Evolutionary conservation across 2,329 filamentous ascomycete genomes (phyloP).

Genomic region (Aspergillus sp.): DNA sequence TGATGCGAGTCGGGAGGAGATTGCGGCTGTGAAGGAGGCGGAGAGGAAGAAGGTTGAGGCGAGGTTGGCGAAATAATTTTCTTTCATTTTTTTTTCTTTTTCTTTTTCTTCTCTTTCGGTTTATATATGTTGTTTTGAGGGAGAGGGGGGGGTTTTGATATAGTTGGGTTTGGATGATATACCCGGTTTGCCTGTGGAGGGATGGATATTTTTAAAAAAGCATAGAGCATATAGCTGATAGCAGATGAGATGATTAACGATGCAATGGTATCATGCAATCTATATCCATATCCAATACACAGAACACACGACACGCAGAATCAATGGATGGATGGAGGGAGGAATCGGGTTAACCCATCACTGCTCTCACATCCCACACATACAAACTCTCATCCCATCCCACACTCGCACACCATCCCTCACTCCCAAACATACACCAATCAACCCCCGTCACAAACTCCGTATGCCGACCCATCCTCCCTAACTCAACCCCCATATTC

Average conservation of each 20-base stretch:
- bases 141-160: background rate
- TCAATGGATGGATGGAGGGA: conserved; percentile 1
- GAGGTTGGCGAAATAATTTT: conserved; percentile 52
- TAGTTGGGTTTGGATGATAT: background rate
- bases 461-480: conserved; percentile 87
- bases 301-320: background rate
- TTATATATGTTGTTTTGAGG: background rate
- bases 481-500: conserved; percentile 68
- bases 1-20: conserved; percentile 76
- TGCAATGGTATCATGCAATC: conserved; percentile 26
- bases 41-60: conserved; percentile 76
- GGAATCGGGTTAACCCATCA: conserved; percentile 49
- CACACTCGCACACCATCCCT: conserved; percentile 92
- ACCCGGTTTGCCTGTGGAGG: background rate
- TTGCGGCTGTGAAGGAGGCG: conserved; percentile 63
- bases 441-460: conserved; percentile 96
- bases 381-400: conserved; percentile 92
- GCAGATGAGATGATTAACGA: background rate
- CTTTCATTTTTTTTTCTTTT: background rate
- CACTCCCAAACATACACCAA: conserved; percentile 94
- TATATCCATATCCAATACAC: conserved; percentile 26
- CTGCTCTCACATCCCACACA: conserved; percentile 82
- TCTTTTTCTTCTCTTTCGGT: background rate
- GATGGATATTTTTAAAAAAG: background rate
- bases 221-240: background rate